Evolutionary conservation across 2,329 filamentous ascomycete genomes (phyloP).

Genomic region (Hypoxylon sp.): DNA sequence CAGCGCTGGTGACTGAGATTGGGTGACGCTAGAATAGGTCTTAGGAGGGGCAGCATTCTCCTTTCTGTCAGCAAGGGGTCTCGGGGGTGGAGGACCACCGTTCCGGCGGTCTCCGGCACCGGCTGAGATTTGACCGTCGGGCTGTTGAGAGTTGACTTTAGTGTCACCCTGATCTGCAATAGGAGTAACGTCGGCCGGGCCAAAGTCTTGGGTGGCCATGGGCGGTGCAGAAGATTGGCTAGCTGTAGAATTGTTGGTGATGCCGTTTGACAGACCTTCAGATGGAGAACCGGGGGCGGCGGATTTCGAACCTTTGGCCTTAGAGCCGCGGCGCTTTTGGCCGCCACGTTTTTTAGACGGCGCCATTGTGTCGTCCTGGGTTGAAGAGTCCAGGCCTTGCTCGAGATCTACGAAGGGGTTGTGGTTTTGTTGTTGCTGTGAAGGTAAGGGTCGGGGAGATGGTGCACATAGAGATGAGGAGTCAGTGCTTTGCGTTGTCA

Average conservation of each 20-base stretch:
- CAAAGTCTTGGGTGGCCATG: constrained; percentile 25
- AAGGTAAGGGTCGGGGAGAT: constrained; percentile 4
- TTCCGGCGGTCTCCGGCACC: constrained; percentile 35
- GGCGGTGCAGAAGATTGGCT: constrained; percentile 26
- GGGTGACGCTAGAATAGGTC: constrained; percentile 4
- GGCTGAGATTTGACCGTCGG: constrained; percentile 41
- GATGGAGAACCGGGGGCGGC: constrained; percentile 24
- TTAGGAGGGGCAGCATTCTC: constrained; percentile 38
- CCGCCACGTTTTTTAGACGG: constrained; percentile 51
- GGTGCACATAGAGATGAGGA: constrained; percentile 17
- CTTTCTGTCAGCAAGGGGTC: constrained; percentile 33
- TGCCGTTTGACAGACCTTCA: constrained; percentile 43
- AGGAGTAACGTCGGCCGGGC: constrained; percentile 41
- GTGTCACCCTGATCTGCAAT: constrained; percentile 47
- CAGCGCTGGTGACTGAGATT: constrained; percentile 35
- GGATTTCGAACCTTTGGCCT: constrained; percentile 33
- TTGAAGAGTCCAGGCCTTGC: constrained; percentile 28
- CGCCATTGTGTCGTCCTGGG: constrained; percentile 45
- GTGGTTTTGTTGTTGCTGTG: constrained; percentile 22
- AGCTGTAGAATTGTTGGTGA: constrained; percentile 25
- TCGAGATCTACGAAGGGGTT: constrained; percentile 36
- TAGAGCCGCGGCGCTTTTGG: constrained; percentile 50
- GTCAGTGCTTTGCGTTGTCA: constrained; percentile 13
- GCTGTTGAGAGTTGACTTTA: constrained; percentile 40
- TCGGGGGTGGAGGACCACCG: constrained; percentile 32